Percentiles rank a stretch among this genome's conserved stretches.
phyloP scores from a whole-genome alignment of 179 eudicot genomes.

The Monotropa hypopitys region DNA sequence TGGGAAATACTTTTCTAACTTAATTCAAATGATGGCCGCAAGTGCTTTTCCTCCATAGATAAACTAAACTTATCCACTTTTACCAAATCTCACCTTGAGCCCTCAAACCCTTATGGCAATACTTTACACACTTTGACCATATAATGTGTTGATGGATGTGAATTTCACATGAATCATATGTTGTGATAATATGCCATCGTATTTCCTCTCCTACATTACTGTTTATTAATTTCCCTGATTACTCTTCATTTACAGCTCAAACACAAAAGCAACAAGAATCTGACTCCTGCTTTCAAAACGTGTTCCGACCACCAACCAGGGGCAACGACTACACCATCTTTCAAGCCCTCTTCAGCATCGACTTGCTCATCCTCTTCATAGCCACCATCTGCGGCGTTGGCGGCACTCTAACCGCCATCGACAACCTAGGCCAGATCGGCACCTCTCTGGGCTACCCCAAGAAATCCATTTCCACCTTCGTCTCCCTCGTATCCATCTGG shows the following conservation, averaged over 20 bases:
- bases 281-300: background rate
- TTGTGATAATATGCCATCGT: no score
- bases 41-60: no score
- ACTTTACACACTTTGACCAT: background rate
- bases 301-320: slow-evolving; percentile 14
- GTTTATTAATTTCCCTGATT: background rate
- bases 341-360: slow-evolving; percentile 24
- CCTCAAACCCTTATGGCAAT: background rate
- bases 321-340: slow-evolving; percentile 22
- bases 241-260: background rate
- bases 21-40: background rate
- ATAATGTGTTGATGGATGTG: no score
- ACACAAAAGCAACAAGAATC: background rate
- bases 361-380: slow-evolving; percentile 19
- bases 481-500: slow-evolving; percentile 21
- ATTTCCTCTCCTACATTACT: no score
- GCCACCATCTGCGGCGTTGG: slow-evolving; percentile 22
- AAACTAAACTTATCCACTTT: no score
- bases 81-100: background rate
- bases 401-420: slow-evolving; percentile 15
- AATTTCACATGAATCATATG: no score
- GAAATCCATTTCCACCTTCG: slow-evolving; percentile 9
- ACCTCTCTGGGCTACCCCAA: slow-evolving; percentile 20
- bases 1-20: background rate
- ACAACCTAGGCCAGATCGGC: slow-evolving; percentile 26